Evolutionary conservation across 2,329 filamentous ascomycete genomes (phyloP), one percentile per base, ranked within the genome.

Genomic region (Colletotrichum simmondsii): DNA sequence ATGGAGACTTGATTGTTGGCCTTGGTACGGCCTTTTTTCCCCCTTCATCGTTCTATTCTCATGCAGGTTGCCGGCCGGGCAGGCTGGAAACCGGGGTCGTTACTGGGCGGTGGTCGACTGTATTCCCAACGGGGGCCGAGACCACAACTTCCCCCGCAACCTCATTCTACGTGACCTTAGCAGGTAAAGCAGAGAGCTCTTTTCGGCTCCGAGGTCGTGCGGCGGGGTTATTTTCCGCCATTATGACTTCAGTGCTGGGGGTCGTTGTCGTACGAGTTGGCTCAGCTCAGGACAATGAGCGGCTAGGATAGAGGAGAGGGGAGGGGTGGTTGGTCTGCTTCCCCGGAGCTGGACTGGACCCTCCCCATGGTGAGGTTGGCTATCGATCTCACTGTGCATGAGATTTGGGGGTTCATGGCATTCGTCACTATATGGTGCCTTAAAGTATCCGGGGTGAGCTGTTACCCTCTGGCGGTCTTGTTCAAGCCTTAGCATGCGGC

Each of bases 191-290:
- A 37, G 12, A 28, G 11, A 49, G 42, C 42, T 49, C 8, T 49
- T 19, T n/a, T 49, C 5, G 6, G 32, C 11, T 60, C 57, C 35
- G 57, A 26, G 32, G 14, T 30, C 35, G 24, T 19, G 30, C 14
- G 28, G 32, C 32, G 22, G 14, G 30, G 28, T 30, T 5, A 32
- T 59, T n/a, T n/a, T 10, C 19, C 61, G 28, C 53, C 42, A 70
- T 22, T 28, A 54, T 66, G 54, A 60, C 61, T 65, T 70, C 68
- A 66, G 22, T 30, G 37, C 35, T 24, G 22, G 22, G 42, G 19
- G 8, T 49, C 8, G 7, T 49, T 4, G 19, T 22, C 19, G 42
- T 49, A 49, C 42, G 42, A 49, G 53, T 32, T 24, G 35, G 32
- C 35, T 60, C 32, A 2, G n/a, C 57, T 42, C n/a, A 4, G 30